A percentile compares a stretch with the other conserved stretches of the same genome.
These are phyloP conservation scores for Vishniacozyma victoriae DNA, from an alignment of 768 basidiomycete species.

Conservation along the genomic window DNA sequence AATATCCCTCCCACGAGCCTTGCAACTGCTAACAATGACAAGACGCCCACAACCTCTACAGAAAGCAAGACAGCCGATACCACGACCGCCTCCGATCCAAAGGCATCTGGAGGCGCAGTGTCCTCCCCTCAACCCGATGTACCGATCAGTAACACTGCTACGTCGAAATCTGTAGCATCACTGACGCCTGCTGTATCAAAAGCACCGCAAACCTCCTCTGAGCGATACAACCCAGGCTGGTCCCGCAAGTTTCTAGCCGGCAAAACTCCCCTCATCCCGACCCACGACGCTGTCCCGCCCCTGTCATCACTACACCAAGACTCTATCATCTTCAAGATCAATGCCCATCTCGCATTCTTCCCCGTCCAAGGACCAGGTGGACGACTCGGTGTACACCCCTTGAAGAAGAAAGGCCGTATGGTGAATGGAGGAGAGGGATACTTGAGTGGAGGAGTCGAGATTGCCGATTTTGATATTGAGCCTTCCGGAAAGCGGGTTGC, in stretches of 20 bases:
- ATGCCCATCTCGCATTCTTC: constrained; percentile 41
- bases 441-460: constrained; percentile 37
- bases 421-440: constrained; percentile 30
- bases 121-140: not conserved
- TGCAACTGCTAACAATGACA: no score
- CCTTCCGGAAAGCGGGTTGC: constrained; percentile 32
- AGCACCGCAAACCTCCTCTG: no score
- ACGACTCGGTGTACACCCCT: constrained; percentile 42
- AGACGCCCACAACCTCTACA: no score
- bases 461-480: constrained; percentile 45
- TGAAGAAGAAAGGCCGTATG: constrained; percentile 43
- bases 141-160: not conserved
- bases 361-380: constrained; percentile 49
- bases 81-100: no score
- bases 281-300: constrained; percentile 45
- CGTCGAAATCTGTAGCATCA: not conserved
- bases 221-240: constrained; percentile 42
- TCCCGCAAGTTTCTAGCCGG: constrained; percentile 48
- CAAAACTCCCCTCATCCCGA: constrained; percentile 47
- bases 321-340: constrained; percentile 43
- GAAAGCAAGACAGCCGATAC: no score
- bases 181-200: not conserved
- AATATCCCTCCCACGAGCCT: no score
- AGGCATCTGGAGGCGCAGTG: not conserved
- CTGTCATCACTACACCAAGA: constrained; percentile 41